Evolutionary conservation across 768 basidiomycete species (phyloP), one percentile per base, ranked within the genome.

Genomic region (Rhodotorula kratochvilovae): DNA sequence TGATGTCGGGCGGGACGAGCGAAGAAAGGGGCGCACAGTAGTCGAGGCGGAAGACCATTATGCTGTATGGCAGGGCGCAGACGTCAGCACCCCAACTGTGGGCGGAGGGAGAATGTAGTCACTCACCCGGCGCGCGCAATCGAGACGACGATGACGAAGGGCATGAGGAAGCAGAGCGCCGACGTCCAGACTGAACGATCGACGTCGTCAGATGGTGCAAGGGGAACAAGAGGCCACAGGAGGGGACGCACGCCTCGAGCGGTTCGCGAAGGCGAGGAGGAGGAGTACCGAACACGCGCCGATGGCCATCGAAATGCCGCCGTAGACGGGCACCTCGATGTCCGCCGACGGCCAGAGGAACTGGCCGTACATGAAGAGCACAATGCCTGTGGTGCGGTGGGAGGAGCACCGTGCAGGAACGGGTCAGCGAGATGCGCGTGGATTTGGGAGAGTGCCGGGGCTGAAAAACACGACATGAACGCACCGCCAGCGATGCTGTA

Each of bases 21-120:
- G 39, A 13, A 13, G 39, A 39, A 39, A 2, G n/a, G 4, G 53
- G 43, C 72, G 25, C 13, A 73, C 72, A 70, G 36, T 62, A 61
- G 54, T 74, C 55, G 29, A 74, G 66, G 2, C 73, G 39, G 33
- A 64, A 74, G 19, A 67, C 46, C 68, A 70, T 70, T 50, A 74
- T 46, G 5, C 72, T 70, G 19, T 60, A 19, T 2, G 10, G 3
- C 23, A 23, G 1, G 11, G 48, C 13, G 5, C 48, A 5, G 51
- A 5, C 13, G 31, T 23, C 15, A 54, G 25, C 25, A 23, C 23
- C 8, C 27, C 19, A 27, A 17, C 45, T 39, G 39, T 39, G 33
- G 27, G 57, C 50, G 27, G 8, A 13, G 33, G 35, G n/a, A 45
- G 4, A 31, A 23, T 45, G 31, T 51, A 57, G 58, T 51, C 11